phyloP scores from a whole-genome alignment of 441 rosid genomes.

The Pelargonium myrrhifolium region DNA sequence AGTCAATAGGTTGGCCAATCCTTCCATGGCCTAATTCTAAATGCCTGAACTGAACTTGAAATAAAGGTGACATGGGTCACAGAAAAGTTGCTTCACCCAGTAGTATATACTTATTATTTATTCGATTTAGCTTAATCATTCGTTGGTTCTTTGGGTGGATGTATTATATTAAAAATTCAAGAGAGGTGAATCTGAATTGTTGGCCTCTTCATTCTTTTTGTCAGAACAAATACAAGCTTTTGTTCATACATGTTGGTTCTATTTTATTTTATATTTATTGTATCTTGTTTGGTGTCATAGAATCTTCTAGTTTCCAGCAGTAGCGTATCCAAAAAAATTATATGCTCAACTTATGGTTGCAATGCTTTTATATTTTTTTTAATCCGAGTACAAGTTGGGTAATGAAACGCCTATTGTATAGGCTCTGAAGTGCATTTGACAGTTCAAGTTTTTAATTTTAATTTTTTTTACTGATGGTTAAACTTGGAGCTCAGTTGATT shows the following conservation, averaged over 20 bases:
- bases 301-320: too few relatives aligned
- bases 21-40: background rate
- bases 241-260: background rate
- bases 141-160: background rate
- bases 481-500: too few relatives aligned
- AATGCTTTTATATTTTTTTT: too few relatives aligned
- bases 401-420: too few relatives aligned
- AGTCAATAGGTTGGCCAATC: background rate
- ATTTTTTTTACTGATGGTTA: too few relatives aligned
- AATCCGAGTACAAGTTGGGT: too few relatives aligned
- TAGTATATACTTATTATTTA: background rate
- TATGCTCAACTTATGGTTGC: too few relatives aligned
- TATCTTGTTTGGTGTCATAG: background rate
- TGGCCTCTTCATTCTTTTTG: background rate
- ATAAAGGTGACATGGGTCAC: background rate
- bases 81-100: background rate
- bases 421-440: too few relatives aligned
- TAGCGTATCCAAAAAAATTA: background rate
- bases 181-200: background rate
- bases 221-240: background rate
- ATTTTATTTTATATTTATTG: background rate
- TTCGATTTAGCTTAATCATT: background rate
- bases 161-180: background rate
- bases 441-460: too few relatives aligned
- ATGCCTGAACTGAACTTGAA: background rate